Conservation (phyloP, 2,329 filamentous ascomycete genomes). For the Talaromyces sp. region DNA sequence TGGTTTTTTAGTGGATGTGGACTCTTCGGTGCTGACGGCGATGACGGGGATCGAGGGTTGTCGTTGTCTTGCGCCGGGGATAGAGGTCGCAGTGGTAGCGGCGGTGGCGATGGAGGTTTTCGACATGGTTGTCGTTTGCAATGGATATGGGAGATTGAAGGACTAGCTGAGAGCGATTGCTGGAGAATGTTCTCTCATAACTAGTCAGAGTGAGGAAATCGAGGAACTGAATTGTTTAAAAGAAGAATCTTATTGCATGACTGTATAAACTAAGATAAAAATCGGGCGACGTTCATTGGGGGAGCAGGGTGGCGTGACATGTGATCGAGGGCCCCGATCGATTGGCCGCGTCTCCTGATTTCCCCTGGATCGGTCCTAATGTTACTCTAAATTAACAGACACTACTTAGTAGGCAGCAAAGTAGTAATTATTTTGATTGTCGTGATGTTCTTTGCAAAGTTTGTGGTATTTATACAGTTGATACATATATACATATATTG, state of each 20-base stretch:
- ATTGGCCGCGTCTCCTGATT: slow-evolving; percentile 4
- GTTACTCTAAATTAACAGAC: background rate
- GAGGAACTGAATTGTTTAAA: background rate
- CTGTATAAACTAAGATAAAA: background rate
- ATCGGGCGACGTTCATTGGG: slow-evolving; percentile 2
- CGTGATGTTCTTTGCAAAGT: too few relatives aligned
- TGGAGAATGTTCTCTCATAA: background rate
- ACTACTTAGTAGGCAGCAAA: too few relatives aligned
- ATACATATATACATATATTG: background rate
- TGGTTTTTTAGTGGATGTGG: background rate
- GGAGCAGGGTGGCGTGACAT: slow-evolving; percentile 18
- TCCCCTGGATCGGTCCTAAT: background rate
- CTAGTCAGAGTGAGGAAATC: background rate
- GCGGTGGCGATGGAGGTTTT: slow-evolving; percentile 14
- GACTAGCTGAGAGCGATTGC: background rate
- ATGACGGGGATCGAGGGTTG: slow-evolving; percentile 13
- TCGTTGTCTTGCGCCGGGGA: background rate
- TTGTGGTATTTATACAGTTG: background rate
- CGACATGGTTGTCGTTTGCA: background rate
- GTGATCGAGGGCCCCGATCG: slow-evolving; percentile 11
- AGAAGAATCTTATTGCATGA: background rate
- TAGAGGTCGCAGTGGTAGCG: slow-evolving; percentile 25
- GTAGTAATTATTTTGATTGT: too few relatives aligned
- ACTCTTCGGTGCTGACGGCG: slow-evolving; percentile 4
- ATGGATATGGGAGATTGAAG: background rate